Conservation (phyloP, 441 rosid genomes). For the Pelargonium citronellum region DNA sequence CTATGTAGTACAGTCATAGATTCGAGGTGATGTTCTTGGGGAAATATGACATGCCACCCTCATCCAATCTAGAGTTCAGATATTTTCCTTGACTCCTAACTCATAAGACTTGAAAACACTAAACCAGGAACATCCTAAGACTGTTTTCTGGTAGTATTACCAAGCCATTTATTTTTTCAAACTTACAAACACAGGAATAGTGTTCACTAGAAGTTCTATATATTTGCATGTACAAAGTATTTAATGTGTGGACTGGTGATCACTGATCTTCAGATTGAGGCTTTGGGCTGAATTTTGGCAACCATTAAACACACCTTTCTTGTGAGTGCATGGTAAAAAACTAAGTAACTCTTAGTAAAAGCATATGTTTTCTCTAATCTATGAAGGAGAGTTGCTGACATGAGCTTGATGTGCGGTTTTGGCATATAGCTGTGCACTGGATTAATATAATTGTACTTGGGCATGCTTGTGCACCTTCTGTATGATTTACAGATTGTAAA, state of each 20-base stretch:
- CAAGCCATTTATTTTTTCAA: neutral
- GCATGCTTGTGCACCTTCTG: neutral
- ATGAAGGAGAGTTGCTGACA: neutral
- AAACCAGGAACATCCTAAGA: neutral
- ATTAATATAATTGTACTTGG: neutral
- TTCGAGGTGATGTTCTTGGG: neutral
- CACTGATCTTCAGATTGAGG: too few species aligned
- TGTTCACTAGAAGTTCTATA: neutral
- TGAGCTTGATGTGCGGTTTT: slow-evolving; percentile 8
- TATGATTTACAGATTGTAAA: neutral
- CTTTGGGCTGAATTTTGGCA: too few species aligned
- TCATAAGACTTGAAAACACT: neutral
- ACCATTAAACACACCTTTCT: neutral
- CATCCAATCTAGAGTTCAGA: neutral
- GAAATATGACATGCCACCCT: neutral
- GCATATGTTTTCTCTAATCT: neutral
- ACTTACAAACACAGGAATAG: neutral
- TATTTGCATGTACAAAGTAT: too few species aligned
- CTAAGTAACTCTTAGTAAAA: neutral
- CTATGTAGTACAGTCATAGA: neutral
- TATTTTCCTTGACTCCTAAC: neutral
- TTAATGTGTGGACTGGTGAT: too few species aligned
- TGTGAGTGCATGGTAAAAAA: neutral
- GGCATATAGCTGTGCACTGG: neutral
- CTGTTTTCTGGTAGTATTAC: too few species aligned